Base-by-base conservation (phyloP, 805 yeast species). In the Candida hungchunana region DNA sequence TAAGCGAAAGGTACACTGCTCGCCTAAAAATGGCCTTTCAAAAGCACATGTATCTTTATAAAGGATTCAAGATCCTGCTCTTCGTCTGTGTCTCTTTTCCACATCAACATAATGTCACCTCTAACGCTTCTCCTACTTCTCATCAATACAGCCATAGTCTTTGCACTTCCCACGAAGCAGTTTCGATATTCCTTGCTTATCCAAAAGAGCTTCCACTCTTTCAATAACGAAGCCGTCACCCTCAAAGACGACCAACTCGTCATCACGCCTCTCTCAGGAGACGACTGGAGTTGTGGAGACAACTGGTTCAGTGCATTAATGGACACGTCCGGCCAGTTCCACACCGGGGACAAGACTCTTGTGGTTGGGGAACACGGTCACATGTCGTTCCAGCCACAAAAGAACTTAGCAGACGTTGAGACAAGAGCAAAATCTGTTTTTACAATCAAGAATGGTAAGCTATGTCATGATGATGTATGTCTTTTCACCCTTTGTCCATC, bases 361-460 rank as follows among this genome's bases (percentile, higher is more conserved):
- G 8, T 19, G 4, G 17, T 32, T 10, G 33, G 22, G 9, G 23
- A 24, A 6, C 22, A 28, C 4, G 33, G 30, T n/a, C 17, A 15
- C 9, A 17, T 23, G 13, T 18, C 15, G 26, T 25, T 21, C 6
- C 13, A 24, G 8, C 15, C 13, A 11, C 18, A 17, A 16, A 10
- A n/a, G 5, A 4, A 6, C 15, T 27, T 21, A 2, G 12, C 10
- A n/a, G 15, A 18, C 5, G 24, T 24, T 19, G 30, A 42, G 3
- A 12, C 12, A 18, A 33, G 18, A 21, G 15, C 29, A 12, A 34
- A 18, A 2, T 22, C 39, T 3, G 36, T 39, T 5, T 46, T 47
- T 35, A 34, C 42, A 8, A 45, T 57, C 17, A 38, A 37, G 15
- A 50, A 46, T 20, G 58, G 49, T 4, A 30, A 32, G 12, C 39